phyloP scores from a whole-genome alignment of 2,329 filamentous ascomycete genomes.

The Colletotrichum zoysiae region DNA sequence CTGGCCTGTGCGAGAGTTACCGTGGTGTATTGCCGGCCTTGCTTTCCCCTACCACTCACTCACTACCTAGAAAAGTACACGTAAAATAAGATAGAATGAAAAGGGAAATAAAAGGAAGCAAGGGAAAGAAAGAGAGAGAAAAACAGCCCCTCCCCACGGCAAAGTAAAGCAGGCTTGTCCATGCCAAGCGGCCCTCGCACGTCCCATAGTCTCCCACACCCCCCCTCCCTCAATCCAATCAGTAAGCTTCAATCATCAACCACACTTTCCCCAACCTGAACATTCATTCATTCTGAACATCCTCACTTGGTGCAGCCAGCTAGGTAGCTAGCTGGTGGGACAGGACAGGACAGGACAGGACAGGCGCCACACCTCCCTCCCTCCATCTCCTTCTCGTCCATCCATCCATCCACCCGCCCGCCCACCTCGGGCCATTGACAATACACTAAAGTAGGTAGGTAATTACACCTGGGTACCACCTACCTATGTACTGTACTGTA shows the following conservation, averaged over 20 bases:
- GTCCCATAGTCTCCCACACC: conserved; percentile 2
- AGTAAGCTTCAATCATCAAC: conserved; percentile 33
- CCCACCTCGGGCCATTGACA: conserved; percentile 29
- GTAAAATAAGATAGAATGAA: not conserved
- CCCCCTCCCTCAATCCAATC: conserved; percentile 29
- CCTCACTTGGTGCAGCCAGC: conserved; percentile 29
- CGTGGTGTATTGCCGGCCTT: not conserved
- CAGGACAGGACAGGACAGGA: no score
- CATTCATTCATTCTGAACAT: conserved; percentile 38
- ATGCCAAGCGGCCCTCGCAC: conserved; percentile 15
- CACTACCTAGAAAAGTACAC: no score
- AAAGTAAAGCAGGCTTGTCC: conserved; percentile 22
- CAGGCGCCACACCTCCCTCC: conserved; percentile 37
- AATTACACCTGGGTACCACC: no score
- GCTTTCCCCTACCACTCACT: not conserved
- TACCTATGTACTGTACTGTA: no score
- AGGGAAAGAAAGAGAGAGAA: not conserved
- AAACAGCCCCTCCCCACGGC: not conserved
- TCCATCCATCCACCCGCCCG: no score
- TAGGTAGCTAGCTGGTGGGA: no score
- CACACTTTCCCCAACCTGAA: conserved; percentile 31
- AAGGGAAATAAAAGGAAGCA: no score
- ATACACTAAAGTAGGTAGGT: not conserved
- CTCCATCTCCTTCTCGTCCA: conserved; percentile 21
- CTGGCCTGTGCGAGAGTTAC: conserved; percentile 6